A percentile compares a stretch with the other conserved stretches of the same genome.
phyloP scores from a whole-genome alignment of 495 filamentous ascomycete genomes.

The Niebla homalea region DNA sequence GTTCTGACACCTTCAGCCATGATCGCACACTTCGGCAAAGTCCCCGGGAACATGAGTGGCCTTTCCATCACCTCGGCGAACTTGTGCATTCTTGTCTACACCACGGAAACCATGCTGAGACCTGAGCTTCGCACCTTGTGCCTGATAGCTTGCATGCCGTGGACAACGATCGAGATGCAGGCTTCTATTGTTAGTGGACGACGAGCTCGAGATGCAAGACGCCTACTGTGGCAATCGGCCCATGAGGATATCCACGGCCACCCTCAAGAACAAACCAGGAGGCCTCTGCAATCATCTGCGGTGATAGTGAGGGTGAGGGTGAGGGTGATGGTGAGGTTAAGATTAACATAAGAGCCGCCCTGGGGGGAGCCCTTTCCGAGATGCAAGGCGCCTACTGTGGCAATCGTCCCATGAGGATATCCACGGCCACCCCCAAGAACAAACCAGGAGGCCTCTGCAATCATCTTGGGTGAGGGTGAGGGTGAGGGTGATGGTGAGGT shows the following conservation, averaged over 20 bases:
- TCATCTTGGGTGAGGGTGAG: slow-evolving; percentile 42
- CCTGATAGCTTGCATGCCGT: too few species aligned
- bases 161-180: too few species aligned
- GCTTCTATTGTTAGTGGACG: too few species aligned
- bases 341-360: slow-evolving; percentile 26
- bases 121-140: too few species aligned
- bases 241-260: slow-evolving; percentile 97
- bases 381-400: slow-evolving; percentile 99
- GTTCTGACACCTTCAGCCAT: too few species aligned
- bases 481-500: too few species aligned
- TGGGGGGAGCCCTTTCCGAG: slow-evolving; percentile 19
- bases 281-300: slow-evolving; percentile 38
- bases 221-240: slow-evolving; percentile 98
- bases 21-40: too few species aligned
- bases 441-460: slow-evolving; percentile 46
- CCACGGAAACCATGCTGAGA: too few species aligned
- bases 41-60: too few species aligned
- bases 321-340: too few species aligned
- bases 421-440: slow-evolving; percentile 95
- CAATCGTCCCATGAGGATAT: slow-evolving; percentile 97
- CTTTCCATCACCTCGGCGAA: too few species aligned
- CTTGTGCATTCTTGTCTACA: too few species aligned
- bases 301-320: slow-evolving; percentile 64
- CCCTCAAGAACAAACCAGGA: slow-evolving; percentile 81
- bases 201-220: slow-evolving; percentile 59